These are phyloP conservation scores for Lasiodiplodia gonubiensis DNA, from an alignment of 2,329 filamentous ascomycete genomes.

Conservation along the genomic window DNA sequence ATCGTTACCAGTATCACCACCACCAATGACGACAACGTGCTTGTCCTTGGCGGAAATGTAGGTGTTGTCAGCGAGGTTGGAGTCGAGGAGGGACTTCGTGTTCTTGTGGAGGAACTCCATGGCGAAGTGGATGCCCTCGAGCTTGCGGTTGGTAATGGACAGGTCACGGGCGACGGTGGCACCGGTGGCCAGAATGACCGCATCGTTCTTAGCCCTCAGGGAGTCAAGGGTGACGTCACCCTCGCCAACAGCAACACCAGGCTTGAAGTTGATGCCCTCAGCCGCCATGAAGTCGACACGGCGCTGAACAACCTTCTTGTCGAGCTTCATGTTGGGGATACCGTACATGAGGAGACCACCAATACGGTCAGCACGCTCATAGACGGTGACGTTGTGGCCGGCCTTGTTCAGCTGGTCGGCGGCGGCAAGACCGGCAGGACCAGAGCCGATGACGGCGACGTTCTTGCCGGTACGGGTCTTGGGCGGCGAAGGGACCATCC, in stretches of 20 bases:
- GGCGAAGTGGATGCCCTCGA: constrained; percentile 91
- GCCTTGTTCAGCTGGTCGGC: constrained; percentile 95
- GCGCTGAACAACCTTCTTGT: constrained; percentile 95
- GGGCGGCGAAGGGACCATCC: constrained; percentile 88
- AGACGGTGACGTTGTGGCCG: constrained; percentile 86
- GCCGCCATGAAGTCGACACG: constrained; percentile 93
- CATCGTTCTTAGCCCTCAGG: constrained; percentile 76
- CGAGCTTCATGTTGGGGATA: constrained; percentile 99
- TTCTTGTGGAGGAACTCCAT: constrained; percentile 98
- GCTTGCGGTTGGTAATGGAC: constrained; percentile 84
- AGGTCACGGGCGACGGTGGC: constrained; percentile 92
- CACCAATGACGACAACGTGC: constrained; percentile 94
- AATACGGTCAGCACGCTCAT: constrained; percentile 87
- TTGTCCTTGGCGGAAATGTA: constrained; percentile 97
- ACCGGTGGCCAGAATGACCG: constrained; percentile 89
- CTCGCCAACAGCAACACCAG: constrained; percentile 77
- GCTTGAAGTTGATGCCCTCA: constrained; percentile 84
- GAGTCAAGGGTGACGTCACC: constrained; percentile 70
- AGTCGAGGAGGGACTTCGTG: constrained; percentile 96
- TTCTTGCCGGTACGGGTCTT: constrained; percentile 84
- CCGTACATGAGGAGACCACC: constrained; percentile 97
- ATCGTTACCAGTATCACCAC: constrained; percentile 97
- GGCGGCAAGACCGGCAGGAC: constrained; percentile 85
- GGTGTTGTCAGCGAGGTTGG: constrained; percentile 77
- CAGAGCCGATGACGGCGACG: constrained; percentile 87